These are phyloP conservation scores for Hymenoscyphus repandus DNA, from an alignment of 2,329 filamentous ascomycete species.

Conservation along the genomic window DNA sequence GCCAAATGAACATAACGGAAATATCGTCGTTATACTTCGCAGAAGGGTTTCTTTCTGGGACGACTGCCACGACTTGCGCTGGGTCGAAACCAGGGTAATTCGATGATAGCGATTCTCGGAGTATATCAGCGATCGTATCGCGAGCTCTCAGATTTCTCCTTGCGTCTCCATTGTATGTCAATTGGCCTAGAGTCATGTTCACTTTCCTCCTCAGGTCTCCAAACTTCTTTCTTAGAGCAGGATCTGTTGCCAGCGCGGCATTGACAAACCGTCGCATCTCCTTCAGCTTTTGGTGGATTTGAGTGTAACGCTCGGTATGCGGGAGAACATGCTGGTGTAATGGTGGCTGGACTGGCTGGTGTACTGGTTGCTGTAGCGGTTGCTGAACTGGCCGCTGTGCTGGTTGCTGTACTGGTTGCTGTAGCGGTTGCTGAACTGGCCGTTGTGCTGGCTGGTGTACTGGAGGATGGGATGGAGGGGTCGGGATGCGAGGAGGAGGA, in stretches of 20 bases:
- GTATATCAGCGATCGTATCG: slow-evolving; percentile 42
- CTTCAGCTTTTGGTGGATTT: slow-evolving; percentile 65
- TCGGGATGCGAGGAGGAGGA: slow-evolving; percentile 19
- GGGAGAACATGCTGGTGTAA: slow-evolving; percentile 20
- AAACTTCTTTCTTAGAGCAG: slow-evolving; percentile 56
- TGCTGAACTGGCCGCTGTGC: background rate
- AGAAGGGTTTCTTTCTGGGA: slow-evolving; percentile 43
- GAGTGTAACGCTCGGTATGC: slow-evolving; percentile 41
- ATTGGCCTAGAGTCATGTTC: slow-evolving; percentile 66
- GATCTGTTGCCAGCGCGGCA: slow-evolving; percentile 47
- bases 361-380: background rate
- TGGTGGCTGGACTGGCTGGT: background rate
- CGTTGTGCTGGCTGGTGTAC: background rate
- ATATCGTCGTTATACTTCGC: slow-evolving; percentile 47
- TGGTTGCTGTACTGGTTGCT: background rate
- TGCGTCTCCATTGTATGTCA: slow-evolving; percentile 52
- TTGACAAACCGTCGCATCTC: slow-evolving; percentile 45
- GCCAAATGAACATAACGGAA: slow-evolving; percentile 65
- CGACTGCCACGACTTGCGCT: slow-evolving; percentile 46
- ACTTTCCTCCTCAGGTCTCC: slow-evolving; percentile 70
- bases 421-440: background rate
- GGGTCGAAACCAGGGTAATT: slow-evolving; percentile 50
- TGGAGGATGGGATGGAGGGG: slow-evolving; percentile 13
- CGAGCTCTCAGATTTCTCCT: slow-evolving; percentile 51
- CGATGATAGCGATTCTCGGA: slow-evolving; percentile 47